Base-by-base conservation (phyloP, 2,329 filamentous ascomycete species). In the Ophiostoma angusticollis region DNA sequence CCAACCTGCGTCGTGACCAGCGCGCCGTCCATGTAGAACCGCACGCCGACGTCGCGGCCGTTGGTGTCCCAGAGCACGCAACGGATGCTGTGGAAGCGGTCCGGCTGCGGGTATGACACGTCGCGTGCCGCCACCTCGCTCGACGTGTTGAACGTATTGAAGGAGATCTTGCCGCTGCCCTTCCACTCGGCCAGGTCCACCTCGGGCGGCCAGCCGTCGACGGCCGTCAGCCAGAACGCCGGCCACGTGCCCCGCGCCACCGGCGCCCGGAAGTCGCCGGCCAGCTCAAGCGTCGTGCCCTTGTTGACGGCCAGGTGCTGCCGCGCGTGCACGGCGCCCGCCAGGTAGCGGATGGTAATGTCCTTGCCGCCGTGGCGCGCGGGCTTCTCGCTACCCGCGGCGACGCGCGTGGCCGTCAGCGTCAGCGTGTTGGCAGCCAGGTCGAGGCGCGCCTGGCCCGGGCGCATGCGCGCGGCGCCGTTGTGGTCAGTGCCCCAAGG, bases 101-200 rank as follows among this genome's bases (percentile, higher is more conserved):
- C 57, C 0, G 69, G 61, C 37, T 48, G 57, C 3, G 62, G 52
- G 45, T 75, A 75, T 0, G 52, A 52, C 6, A 71, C 62, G 45
- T 74, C 62, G 29, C 58, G 55, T 28, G 66, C 61, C 4, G 58
- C 52, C 3, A 72, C 62, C 31, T 63, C 50, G 5, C 57, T 63
- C 23, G 62, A 63, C 2, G 65, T 66, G 47, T 68, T 66, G 50
- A 68, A 68, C 1, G 68, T 73, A 47, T 73, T 73, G 56, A 73
- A 73, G 23, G 60, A 65, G 43, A 72, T 67, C 49, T 69, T 65
- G 13, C 68, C 69, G 24, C 53, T 60, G n/a, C 71, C 71, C 50
- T 74, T 75, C 71, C 71, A 75, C 53, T 75, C 71, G 1, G 70
- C 70, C 54, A 75, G 61, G 49, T 75, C 71, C 40, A 75, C 64